Evolutionary conservation across 129 eudicot genomes (phyloP).

Genomic region (Lactuca sativa): DNA sequence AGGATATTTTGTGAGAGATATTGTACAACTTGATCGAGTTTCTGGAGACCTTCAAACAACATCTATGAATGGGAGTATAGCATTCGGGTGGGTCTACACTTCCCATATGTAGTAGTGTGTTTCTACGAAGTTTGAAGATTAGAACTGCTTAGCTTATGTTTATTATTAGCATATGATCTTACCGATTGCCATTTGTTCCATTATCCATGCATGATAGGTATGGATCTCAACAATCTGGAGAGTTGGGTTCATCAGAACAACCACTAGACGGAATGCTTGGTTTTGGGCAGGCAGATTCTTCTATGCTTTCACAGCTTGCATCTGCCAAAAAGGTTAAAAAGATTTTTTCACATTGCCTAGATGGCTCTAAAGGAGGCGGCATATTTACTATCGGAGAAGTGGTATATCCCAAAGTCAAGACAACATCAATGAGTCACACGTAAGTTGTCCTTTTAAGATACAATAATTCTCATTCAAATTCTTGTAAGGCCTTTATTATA

Average conservation of each 20-base stretch:
- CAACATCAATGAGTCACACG: constrained; percentile 74
- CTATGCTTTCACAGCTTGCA: constrained; percentile 87
- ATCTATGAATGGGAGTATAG: constrained; percentile 58
- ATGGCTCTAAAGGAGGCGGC: constrained; percentile 80
- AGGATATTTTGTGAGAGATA: constrained; percentile 77
- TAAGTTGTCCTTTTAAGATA: constrained; percentile 5
- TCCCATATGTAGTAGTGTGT: not conserved
- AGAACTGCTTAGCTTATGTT: not conserved
- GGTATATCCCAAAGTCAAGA: constrained; percentile 66
- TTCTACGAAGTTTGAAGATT: too few relatives aligned
- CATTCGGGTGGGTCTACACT: constrained; percentile 68
- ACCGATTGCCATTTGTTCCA: too few relatives aligned
- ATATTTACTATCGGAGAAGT: constrained; percentile 89
- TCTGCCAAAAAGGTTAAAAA: constrained; percentile 63
- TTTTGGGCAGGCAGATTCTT: constrained; percentile 87
- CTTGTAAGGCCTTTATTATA: too few relatives aligned
- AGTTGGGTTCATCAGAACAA: constrained; percentile 68
- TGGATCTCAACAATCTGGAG: constrained; percentile 84
- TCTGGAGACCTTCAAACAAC: constrained; percentile 72
- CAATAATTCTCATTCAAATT: too few relatives aligned
- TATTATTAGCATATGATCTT: too few relatives aligned
- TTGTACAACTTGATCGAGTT: constrained; percentile 49
- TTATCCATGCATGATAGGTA: constrained; percentile 48
- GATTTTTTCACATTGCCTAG: constrained; percentile 91
- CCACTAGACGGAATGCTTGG: constrained; percentile 93